Conservation (phyloP, 768 basidiomycete species). For the Paxillus involutus region DNA sequence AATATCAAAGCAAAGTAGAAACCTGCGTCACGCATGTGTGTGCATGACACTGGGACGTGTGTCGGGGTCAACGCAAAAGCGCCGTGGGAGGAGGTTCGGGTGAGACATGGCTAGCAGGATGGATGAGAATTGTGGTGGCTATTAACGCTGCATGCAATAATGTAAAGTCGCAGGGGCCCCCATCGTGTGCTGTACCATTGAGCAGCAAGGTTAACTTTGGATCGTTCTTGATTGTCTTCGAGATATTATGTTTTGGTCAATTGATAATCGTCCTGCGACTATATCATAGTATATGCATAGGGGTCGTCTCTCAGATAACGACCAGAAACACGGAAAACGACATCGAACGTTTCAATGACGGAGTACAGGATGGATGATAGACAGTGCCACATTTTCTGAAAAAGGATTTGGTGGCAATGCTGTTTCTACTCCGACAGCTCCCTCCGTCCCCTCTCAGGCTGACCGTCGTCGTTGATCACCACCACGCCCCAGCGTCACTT, state of each 20-base stretch:
- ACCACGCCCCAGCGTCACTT: neutral
- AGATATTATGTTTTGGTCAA: neutral
- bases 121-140: too few species aligned
- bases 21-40: too few species aligned
- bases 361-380: neutral
- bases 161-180: neutral
- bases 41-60: too few species aligned
- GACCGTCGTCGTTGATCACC: neutral
- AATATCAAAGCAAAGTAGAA: too few species aligned
- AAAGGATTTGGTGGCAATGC: slow-evolving; percentile 6
- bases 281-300: too few species aligned
- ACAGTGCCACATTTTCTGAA: slow-evolving; percentile 16
- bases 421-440: slow-evolving; percentile 10
- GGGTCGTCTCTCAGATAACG: too few species aligned
- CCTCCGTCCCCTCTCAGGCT: too few species aligned
- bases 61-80: too few species aligned
- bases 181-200: neutral
- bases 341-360: slow-evolving; percentile 7
- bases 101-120: too few species aligned
- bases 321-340: too few species aligned
- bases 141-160: neutral
- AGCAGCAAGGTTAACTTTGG: neutral
- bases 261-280: too few species aligned
- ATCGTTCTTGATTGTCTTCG: neutral
- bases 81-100: too few species aligned